Evolutionary conservation across 208 protist genomes (phyloP), one percentile per base, ranked within the genome.

Genomic region (Balamuthia mandrillaris): DNA sequence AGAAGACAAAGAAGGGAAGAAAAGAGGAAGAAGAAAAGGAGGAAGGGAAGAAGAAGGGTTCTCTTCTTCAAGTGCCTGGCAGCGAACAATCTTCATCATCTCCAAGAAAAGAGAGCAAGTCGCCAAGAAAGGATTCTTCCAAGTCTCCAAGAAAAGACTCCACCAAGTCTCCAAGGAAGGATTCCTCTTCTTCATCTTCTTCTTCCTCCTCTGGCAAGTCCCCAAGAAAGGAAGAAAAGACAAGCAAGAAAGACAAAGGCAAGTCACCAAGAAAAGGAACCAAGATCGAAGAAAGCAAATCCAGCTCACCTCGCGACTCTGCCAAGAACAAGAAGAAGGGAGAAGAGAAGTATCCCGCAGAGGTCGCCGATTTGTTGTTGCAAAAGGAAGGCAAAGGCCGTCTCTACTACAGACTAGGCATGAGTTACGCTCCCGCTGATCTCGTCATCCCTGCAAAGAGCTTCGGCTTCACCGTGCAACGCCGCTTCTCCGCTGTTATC

Each of bases 341-440:
- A n/a, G n/a, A n/a, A n/a, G n/a, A n/a, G n/a, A n/a, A n/a, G n/a
- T n/a, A n/a, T n/a, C n/a, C n/a, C n/a, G n/a, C n/a, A n/a, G n/a
- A n/a, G n/a, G n/a, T n/a, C n/a, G n/a, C n/a, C 37, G 24, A 83
- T 31, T n/a, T 83, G 37, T 68, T 83, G 54, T 49, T 83, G 18
- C 75, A 83, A 27, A 83, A 83, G 56, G 75, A 83, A 39, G 75
- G 75, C 75, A 49, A n/a, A 18, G 75, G 75, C 24, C 75, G 75
- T 27, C 41, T 83, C n/a, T 83, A 83, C 75, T 83, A 83, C n/a
- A 35, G 75, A n/a, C 37, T 83, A 39, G 75, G 75, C 18, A 29
- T 83, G 45, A 79, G 70, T 42, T 79, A 42, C 12, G 35, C 3
- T 24, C 6, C 2, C n/a, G 9, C 24, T 63, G 7, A 5, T n/a